Conservation (phyloP, 768 basidiomycete genomes). For the Termitomyces sp. region DNA sequence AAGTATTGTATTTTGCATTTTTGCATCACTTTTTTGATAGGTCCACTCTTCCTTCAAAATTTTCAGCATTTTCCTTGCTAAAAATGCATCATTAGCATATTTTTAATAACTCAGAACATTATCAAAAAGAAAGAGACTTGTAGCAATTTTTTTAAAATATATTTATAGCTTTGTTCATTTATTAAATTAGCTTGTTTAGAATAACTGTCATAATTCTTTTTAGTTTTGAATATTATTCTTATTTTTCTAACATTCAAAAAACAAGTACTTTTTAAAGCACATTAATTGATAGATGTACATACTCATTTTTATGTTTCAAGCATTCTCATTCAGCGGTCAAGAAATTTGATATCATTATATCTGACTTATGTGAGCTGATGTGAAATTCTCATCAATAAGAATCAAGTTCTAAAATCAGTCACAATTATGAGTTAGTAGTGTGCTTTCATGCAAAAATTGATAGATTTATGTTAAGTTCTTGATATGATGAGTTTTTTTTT, state of each 20-base stretch:
- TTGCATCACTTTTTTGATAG: constrained; percentile 9
- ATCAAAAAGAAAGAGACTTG: constrained; percentile 13
- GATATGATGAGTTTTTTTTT: constrained; percentile 23
- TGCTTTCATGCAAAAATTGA: constrained; percentile 13
- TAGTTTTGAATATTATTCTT: constrained; percentile 19
- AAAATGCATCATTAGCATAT: constrained; percentile 21
- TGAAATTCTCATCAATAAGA: neutral
- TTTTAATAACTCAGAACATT: constrained; percentile 19
- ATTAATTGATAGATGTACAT: neutral
- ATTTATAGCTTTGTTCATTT: neutral
- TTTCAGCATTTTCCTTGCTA: constrained; percentile 25
- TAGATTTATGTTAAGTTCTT: constrained; percentile 16
- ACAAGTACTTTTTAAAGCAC: neutral
- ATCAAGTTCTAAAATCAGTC: neutral
- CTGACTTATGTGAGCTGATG: too few relatives aligned
- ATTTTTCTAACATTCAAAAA: constrained; percentile 11
- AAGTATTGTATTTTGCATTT: constrained; percentile 20
- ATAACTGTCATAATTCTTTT: constrained; percentile 22
- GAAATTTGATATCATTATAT: constrained; percentile 30
- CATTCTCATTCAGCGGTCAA: constrained; percentile 22
- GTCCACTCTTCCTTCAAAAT: constrained; percentile 10
- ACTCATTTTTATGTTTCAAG: constrained; percentile 9
- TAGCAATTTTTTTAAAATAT: constrained; percentile 18
- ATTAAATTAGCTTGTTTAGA: constrained; percentile 20
- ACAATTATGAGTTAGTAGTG: neutral